Evolutionary conservation across 2,329 filamentous ascomycete species (phyloP), one percentile per base, ranked within the genome.

Genomic region (Pleurostoma richardsiae): DNA sequence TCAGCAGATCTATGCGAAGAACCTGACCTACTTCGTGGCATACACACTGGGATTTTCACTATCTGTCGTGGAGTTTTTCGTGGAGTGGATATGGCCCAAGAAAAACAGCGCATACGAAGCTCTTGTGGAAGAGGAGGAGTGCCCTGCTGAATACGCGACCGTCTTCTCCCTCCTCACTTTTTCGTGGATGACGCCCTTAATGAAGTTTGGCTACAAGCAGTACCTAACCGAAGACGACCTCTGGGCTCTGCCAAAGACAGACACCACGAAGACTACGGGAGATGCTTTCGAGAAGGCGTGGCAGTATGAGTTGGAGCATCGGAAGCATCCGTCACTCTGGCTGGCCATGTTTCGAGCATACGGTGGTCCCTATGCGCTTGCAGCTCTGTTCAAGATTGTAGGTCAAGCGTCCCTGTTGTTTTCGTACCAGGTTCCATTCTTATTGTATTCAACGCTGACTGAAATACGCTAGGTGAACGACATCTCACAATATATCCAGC

Each of bases 131-230:
- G 77, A 82, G 47, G 79, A 78, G 39, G 79, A 84, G 56, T 84
- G 81, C 47, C 87, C 87, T 0, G 83, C 88, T 52, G 91, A 97
- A 67, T 95, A 96, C 64, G 91, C 94, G 10, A 90, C 92, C 50
- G 76, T 97, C 44, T 99, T 99, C 69, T 96, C 92, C 4, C 82
- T 88, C 43, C 77, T 99, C 41, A 96, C 92, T 0, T 99, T 99
- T 66, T 85, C 87, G 46, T 99, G 94, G 94, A 96, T 99, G 92
- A 97, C 94, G 0, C 91, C 94, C 0, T 72, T 99, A 80, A 99
- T 99, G 94, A 90, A 84, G 61, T 86, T 86, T 61, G 94, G 94
- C 1, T 97, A 99, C 72, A 88, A 86, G 60, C 82, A 91, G 49
- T 99, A 83, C 64, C 74, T 99, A 51, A 96, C 90, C 1, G 90